Base-by-base conservation (phyloP, 371 early-diverging fungal genomes). In the Caulochytrium protostelioides region DNA sequence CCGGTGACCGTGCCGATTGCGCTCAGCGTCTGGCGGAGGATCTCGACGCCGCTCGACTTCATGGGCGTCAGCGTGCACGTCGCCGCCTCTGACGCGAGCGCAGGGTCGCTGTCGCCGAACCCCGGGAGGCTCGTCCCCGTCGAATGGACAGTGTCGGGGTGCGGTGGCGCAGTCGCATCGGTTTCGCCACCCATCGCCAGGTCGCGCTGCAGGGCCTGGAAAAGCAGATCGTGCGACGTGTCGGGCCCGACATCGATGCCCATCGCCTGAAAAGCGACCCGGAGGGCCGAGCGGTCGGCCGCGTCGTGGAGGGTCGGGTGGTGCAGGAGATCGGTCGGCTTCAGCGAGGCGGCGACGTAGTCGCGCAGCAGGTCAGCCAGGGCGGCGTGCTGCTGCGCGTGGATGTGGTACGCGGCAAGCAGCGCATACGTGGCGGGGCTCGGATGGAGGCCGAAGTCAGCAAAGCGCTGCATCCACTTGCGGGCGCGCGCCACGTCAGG, bases 381-480 rank as follows among this genome's bases (percentile, higher is more conserved):
- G n/a, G n/a, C n/a, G n/a, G n/a, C n/a, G n/a, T n/a, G n/a, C n/a
- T n/a, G n/a, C n/a, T n/a, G n/a, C n/a, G n/a, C n/a, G n/a, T n/a
- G n/a, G n/a, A n/a, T n/a, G n/a, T n/a, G n/a, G n/a, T n/a, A n/a
- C n/a, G n/a, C n/a, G n/a, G n/a, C n/a, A n/a, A 83, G 50, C 20
- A 80, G 62, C n/a, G 78, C 80, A 59, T 65, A 85, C 14, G 80
- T 77, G 20, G 59, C 57, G 1, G 54, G 41, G 44, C 76, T 69
- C 3, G 79, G 78, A 21, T 52, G 49, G 20, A 79, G 42, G 9
- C 47, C 55, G 34, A 59, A 50, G 24, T 47, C 41, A 34, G 64
- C 50, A 45, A 79, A 58, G 4, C 55, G 38, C 36, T 70, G 65
- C 39, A 76, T 79, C 85, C 87, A 89, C 26, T 65, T 50, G 18